These are phyloP conservation scores for Ensete glaucum DNA, from an alignment of 176 grass and related monocot species.

Conservation along the genomic window DNA sequence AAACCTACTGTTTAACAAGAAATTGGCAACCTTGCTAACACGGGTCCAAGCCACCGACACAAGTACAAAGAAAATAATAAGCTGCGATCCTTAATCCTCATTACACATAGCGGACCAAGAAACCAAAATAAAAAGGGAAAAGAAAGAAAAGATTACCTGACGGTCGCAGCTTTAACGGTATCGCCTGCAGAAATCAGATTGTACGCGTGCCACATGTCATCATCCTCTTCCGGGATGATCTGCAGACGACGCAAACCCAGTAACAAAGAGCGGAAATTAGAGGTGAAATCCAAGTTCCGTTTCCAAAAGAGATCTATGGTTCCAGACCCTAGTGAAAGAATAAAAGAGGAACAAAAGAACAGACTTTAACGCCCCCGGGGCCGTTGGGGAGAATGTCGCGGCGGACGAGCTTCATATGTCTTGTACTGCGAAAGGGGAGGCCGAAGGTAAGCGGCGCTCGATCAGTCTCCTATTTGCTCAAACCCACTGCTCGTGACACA, in stretches of 20 bases:
- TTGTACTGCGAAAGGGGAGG: not conserved
- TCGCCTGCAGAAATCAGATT: conserved; percentile 72
- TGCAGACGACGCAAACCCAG: conserved; percentile 8
- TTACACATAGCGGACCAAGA: not conserved
- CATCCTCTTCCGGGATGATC: conserved; percentile 77
- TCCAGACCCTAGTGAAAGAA: not conserved
- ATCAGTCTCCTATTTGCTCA: no score
- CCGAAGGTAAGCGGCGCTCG: not conserved
- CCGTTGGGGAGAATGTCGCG: conserved; percentile 39
- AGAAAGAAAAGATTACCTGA: conserved; percentile 31
- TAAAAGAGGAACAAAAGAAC: not conserved
- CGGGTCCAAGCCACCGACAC: not conserved
- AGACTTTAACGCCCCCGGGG: conserved; percentile 77
- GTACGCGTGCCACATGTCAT: conserved; percentile 92
- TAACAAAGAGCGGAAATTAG: no score
- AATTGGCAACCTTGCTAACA: no score
- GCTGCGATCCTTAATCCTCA: not conserved
- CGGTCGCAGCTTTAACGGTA: conserved; percentile 49
- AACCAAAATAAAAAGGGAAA: not conserved
- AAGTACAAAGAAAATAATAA: not conserved
- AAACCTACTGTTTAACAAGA: no score
- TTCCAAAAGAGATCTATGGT: not conserved
- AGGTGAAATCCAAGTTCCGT: not conserved
- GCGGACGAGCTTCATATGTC: conserved; percentile 54
- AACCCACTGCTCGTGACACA: no score